Conservation (phyloP, 2,329 filamentous ascomycete genomes). For the Fusarium sp. region DNA sequence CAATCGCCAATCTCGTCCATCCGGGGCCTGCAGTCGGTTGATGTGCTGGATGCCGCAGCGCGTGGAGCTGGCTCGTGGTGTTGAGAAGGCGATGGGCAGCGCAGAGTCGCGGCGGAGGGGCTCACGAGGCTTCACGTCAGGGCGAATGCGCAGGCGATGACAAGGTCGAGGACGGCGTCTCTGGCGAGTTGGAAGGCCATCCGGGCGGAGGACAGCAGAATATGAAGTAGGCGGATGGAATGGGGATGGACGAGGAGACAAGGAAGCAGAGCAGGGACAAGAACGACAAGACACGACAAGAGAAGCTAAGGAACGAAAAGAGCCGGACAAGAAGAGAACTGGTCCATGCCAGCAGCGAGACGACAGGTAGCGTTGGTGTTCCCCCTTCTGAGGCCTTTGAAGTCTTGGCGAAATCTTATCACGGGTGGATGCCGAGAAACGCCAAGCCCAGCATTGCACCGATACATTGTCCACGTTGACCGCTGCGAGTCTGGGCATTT, state of each 20-base stretch:
- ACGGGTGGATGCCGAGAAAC: slow-evolving; percentile 48
- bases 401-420: slow-evolving; percentile 49
- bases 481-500: slow-evolving; percentile 42
- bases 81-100: slow-evolving; percentile 1
- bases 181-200: slow-evolving; percentile 29
- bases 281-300: slow-evolving; percentile 23
- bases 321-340: slow-evolving; percentile 33
- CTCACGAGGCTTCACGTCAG: slow-evolving; percentile 24
- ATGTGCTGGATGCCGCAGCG: neutral
- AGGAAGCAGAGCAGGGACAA: slow-evolving; percentile 27
- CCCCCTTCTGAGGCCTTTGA: slow-evolving; percentile 47
- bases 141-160: slow-evolving; percentile 14
- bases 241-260: slow-evolving; percentile 25
- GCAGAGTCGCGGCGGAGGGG: neutral
- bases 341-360: slow-evolving; percentile 37
- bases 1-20: slow-evolving; percentile 40
- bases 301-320: slow-evolving; percentile 29
- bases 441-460: slow-evolving; percentile 45
- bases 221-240: slow-evolving; percentile 16
- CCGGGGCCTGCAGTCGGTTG: slow-evolving; percentile 20
- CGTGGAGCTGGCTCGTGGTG: slow-evolving; percentile 14
- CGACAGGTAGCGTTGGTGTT: slow-evolving; percentile 43
- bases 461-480: slow-evolving; percentile 47
- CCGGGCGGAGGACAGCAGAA: slow-evolving; percentile 20
- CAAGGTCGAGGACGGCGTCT: slow-evolving; percentile 25